Conservation (phyloP, 495 filamentous ascomycete species). For the Parachaetomium inaequale region DNA sequence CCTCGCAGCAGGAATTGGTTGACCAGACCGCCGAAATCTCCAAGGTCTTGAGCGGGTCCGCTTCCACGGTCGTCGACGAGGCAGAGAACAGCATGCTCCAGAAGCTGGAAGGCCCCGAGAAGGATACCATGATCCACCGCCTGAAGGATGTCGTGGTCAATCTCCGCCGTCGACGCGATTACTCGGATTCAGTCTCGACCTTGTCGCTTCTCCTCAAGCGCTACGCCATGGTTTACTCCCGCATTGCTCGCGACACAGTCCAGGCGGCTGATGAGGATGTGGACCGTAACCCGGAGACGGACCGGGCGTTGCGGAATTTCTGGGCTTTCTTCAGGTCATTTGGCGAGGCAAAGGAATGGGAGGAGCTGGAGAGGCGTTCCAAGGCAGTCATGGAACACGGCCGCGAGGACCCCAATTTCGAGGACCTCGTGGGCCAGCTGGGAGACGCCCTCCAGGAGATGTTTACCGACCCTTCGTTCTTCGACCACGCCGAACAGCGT, state of each 20-base stretch:
- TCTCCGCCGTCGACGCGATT: slow-evolving; percentile 71
- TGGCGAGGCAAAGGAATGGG: slow-evolving; percentile 71
- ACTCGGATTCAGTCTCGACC: slow-evolving; percentile 79
- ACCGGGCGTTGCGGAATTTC: slow-evolving; percentile 70
- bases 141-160: slow-evolving; percentile 73
- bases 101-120: slow-evolving; percentile 66
- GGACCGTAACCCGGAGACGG: slow-evolving; percentile 66
- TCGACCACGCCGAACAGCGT: slow-evolving; percentile 66
- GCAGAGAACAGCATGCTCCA: slow-evolving; percentile 63
- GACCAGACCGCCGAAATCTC: slow-evolving; percentile 61
- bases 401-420: slow-evolving; percentile 77
- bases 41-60: slow-evolving; percentile 59
- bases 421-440: slow-evolving; percentile 67
- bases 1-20: slow-evolving; percentile 58
- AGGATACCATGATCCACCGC: slow-evolving; percentile 66
- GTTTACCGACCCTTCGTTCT: slow-evolving; percentile 81
- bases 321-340: slow-evolving; percentile 76
- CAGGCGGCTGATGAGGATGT: slow-evolving; percentile 64
- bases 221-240: slow-evolving; percentile 74
- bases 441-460: slow-evolving; percentile 72
- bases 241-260: slow-evolving; percentile 60
- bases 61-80: slow-evolving; percentile 61
- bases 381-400: slow-evolving; percentile 69
- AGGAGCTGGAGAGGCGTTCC: slow-evolving; percentile 62
- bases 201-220: slow-evolving; percentile 69